Conservation (phyloP, 1,284 basidiomycete species). For the Pholiota adiposa region DNA sequence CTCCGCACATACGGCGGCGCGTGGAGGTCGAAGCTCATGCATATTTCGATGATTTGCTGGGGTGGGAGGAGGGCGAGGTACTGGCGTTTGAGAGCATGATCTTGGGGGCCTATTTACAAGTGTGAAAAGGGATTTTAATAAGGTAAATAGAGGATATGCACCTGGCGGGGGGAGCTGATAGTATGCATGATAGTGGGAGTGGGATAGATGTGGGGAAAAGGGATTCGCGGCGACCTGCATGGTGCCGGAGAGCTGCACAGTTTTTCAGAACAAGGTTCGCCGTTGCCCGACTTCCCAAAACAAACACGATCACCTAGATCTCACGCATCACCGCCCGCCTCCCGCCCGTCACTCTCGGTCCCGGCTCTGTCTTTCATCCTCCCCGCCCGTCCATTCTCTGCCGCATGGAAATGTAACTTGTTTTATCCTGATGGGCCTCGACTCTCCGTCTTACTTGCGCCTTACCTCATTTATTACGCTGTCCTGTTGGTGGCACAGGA, state of each 20-base stretch:
- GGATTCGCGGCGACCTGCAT: slow-evolving; percentile 46
- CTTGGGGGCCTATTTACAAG: slow-evolving; percentile 36
- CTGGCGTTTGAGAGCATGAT: slow-evolving; percentile 65
- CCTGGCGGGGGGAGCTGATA: slow-evolving; percentile 37
- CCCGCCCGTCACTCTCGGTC: not conserved
- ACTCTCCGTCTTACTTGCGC: not conserved
- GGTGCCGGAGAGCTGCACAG: slow-evolving; percentile 56
- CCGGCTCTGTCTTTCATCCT: not conserved
- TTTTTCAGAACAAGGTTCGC: slow-evolving; percentile 58
- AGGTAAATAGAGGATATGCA: slow-evolving; percentile 18
- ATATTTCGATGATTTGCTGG: slow-evolving; percentile 75
- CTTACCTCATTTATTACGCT: too few species aligned
- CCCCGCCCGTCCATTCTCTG: too few species aligned
- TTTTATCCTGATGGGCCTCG: not conserved
- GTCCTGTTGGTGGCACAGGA: not conserved
- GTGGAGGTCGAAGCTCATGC: slow-evolving; percentile 70
- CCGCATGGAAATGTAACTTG: too few species aligned
- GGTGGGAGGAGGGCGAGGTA: slow-evolving; percentile 69
- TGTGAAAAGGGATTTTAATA: slow-evolving; percentile 14
- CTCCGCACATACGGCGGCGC: slow-evolving; percentile 61
- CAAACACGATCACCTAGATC: slow-evolving; percentile 17
- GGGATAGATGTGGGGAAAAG: slow-evolving; percentile 34
- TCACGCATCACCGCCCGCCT: not conserved
- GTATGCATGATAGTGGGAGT: slow-evolving; percentile 37
- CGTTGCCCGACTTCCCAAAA: slow-evolving; percentile 17